Conservation (phyloP, 305 asterid genomes). For the Fraxinus baroniana region DNA sequence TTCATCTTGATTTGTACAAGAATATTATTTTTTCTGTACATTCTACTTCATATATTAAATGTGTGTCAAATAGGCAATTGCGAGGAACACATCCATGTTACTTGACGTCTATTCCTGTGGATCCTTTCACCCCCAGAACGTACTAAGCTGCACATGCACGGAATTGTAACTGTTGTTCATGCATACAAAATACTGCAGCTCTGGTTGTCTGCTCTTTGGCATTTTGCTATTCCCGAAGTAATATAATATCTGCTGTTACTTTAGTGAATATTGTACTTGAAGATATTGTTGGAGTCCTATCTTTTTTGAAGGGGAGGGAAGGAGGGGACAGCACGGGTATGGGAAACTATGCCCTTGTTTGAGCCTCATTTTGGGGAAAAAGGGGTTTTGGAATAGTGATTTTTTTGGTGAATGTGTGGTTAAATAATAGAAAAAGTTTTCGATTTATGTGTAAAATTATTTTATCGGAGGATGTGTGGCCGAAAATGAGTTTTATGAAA, state of each 20-base stretch:
- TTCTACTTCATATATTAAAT: not conserved
- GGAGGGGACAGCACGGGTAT: not conserved
- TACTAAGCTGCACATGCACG: not conserved
- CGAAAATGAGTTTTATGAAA: not conserved
- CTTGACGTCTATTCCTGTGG: not conserved
- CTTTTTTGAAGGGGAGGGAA: not conserved
- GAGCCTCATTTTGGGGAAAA: too few species aligned
- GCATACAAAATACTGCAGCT: constrained; percentile 2
- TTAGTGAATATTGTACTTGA: not conserved
- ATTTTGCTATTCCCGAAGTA: not conserved
- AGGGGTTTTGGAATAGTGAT: too few species aligned
- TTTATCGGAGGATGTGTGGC: not conserved
- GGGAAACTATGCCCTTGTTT: not conserved
- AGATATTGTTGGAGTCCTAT: not conserved
- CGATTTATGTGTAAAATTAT: not conserved
- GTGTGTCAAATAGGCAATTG: not conserved
- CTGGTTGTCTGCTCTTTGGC: constrained; percentile 3
- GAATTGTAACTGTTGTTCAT: constrained; percentile 3
- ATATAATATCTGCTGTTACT: not conserved
- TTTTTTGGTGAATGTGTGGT: not conserved
- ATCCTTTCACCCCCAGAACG: not conserved
- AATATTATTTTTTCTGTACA: not conserved
- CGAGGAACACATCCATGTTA: not conserved
- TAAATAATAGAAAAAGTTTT: too few species aligned
- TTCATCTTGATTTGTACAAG: constrained; percentile 6